Evolutionary conservation across 495 filamentous ascomycete species (phyloP).

Genomic region (Pseudoneurospora amorphoporcata): DNA sequence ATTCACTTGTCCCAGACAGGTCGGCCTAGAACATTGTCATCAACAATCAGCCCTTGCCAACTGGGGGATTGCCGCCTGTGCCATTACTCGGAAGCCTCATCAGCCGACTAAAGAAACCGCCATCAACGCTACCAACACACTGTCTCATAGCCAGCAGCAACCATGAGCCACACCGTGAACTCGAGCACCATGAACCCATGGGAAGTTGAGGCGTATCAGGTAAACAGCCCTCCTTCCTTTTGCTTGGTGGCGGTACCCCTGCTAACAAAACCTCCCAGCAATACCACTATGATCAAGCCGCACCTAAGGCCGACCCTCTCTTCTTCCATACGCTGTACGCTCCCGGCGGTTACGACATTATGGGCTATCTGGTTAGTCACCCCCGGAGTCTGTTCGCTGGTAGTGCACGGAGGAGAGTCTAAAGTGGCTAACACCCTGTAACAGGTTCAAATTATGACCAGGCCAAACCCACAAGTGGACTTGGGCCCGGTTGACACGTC

Average conservation of each 20-base stretch:
- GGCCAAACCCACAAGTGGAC: conserved; percentile 34
- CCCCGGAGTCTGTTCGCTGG: background rate
- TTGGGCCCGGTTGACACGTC: conserved; percentile 37
- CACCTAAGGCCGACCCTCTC: conserved; percentile 18
- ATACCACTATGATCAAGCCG: background rate
- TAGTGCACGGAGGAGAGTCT: background rate
- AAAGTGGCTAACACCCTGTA: background rate
- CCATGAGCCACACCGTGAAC: background rate
- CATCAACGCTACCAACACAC: background rate
- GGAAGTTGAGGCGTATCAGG: conserved; percentile 16
- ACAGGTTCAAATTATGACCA: conserved; percentile 28
- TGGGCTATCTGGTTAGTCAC: conserved; percentile 35
- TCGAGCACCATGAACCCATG: conserved; percentile 13
- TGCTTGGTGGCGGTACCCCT: background rate
- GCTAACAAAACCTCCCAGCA: background rate
- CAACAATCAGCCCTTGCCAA: background rate
- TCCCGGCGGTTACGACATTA: conserved; percentile 35
- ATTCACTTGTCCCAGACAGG: background rate
- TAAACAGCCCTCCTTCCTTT: background rate
- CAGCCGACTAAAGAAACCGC: background rate
- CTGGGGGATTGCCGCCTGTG: background rate
- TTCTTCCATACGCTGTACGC: conserved; percentile 41
- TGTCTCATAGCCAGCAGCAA: background rate
- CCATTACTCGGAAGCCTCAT: background rate
- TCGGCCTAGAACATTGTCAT: background rate